These are phyloP conservation scores for Leucogyrophana mollusca DNA, from an alignment of 768 basidiomycete genomes.

Conservation along the genomic window DNA sequence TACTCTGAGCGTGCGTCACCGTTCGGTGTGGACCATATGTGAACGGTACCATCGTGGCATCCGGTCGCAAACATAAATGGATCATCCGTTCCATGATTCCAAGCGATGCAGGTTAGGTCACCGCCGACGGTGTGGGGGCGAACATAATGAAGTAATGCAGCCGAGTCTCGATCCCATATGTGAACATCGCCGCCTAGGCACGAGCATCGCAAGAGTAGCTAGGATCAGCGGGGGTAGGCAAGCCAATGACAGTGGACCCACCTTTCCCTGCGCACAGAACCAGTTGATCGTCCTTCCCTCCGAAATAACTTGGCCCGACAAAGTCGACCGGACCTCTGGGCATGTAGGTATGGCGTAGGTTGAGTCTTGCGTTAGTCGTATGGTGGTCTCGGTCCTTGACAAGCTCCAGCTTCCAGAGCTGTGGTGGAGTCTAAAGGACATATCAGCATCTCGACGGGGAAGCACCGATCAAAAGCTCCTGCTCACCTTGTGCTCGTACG, in stretches of 20 bases:
- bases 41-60: conserved; percentile 71
- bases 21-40: conserved; percentile 61
- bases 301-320: conserved; percentile 81
- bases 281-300: conserved; percentile 75
- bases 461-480: no score
- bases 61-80: conserved; percentile 65
- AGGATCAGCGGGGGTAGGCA: neutral
- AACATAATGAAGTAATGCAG: conserved; percentile 66
- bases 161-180: conserved; percentile 85
- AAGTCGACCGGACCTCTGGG: conserved; percentile 69
- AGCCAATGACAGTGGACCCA: conserved; percentile 18
- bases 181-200: conserved; percentile 72
- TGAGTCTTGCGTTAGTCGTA: conserved; percentile 26
- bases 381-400: conserved; percentile 51
- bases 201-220: no score
- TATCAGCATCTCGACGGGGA: neutral
- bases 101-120: conserved; percentile 78
- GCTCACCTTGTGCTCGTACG: conserved; percentile 45
- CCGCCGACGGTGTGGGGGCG: conserved; percentile 52
- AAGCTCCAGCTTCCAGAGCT: conserved; percentile 71
- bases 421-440: conserved; percentile 60
- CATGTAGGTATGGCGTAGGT: conserved; percentile 68
- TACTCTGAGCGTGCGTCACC: conserved; percentile 21
- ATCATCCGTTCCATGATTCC: conserved; percentile 64
- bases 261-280: conserved; percentile 80